Conservation (phyloP, 176 grass and related monocot species). For the maize (Zea mays) region Zm-B73-REFERENCE-NAM-5.0 NC_050098.1:2998501-2999000, state of each 20-base stretch:
- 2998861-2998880: slow-evolving; percentile 59
- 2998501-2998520: slow-evolving; percentile 61
- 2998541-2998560: slow-evolving; percentile 70
- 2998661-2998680: slow-evolving; percentile 86
- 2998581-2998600: slow-evolving; percentile 62
- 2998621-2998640: not conserved
- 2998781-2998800: too few relatives aligned
- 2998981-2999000: slow-evolving; percentile 84
- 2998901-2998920: slow-evolving; percentile 92
- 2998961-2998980: slow-evolving; percentile 85
- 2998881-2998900: slow-evolving; percentile 64
- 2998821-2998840: slow-evolving; percentile 81
- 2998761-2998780: not conserved
- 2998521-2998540: slow-evolving; percentile 81
- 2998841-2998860: slow-evolving; percentile 58
- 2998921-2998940: slow-evolving; percentile 65
- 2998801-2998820: slow-evolving; percentile 68
- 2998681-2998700: slow-evolving; percentile 80
- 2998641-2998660: slow-evolving; percentile 6
- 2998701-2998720: slow-evolving; percentile 66
- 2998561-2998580: slow-evolving; percentile 77
- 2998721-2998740: slow-evolving; percentile 50
- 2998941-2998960: slow-evolving; percentile 65
- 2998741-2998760: slow-evolving; percentile 4
- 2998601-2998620: not conserved